Base-by-base conservation (phyloP, 306 rosid species). In the Cucumis melo region DNA sequence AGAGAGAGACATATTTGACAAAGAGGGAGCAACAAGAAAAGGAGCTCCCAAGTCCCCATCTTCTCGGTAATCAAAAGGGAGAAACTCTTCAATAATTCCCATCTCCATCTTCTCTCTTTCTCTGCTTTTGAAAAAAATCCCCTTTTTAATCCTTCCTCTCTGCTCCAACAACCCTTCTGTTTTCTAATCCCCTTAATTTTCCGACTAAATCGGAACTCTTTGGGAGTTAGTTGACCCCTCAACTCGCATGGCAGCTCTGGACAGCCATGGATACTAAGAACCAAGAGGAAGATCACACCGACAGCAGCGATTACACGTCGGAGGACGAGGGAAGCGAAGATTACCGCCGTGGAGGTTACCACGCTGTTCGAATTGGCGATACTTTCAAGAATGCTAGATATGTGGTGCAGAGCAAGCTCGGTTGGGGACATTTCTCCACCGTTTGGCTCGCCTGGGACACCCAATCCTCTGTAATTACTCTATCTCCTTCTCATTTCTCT, bases 191-290 rank as follows among this genome's bases (percentile, higher is more conserved):
- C 20, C 27, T 4, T 21, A 57, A 36, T 11, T 75, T 8, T 75
- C 67, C 57, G 39, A 70, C 57, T 12, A 6, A 14, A 70, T 70
- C 75, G 41, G 53, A 75, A 38, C 7, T 12, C 67, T 38, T 12
- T 20, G 17, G 34, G 53, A 9, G 53, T 56, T 70, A 36, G 36
- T 56, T 19, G 54, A 56, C 79, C 56, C 56, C 51, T 21, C 58
- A 42, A 76, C 55, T 70, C 75, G 75, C 57, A 66, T 21, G 38
- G 77, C 59, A 59, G 66, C 54, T 53, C 77, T 62, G 55, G 64
- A n/a, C 53, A 77, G 83, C 61, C 75, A 92, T 88, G 98, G 95
- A 80, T 29, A 90, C 84, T 73, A 86, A 81, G 73, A 79, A 70
- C 55, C 87, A 82, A 39, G 88, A 83, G 24, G 88, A 83, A 44